Percentiles rank a stretch among this genome's conserved stretches.
Conservation (phyloP, 1,284 basidiomycete genomes). For the Apiotrichum veenhuisii region DNA sequence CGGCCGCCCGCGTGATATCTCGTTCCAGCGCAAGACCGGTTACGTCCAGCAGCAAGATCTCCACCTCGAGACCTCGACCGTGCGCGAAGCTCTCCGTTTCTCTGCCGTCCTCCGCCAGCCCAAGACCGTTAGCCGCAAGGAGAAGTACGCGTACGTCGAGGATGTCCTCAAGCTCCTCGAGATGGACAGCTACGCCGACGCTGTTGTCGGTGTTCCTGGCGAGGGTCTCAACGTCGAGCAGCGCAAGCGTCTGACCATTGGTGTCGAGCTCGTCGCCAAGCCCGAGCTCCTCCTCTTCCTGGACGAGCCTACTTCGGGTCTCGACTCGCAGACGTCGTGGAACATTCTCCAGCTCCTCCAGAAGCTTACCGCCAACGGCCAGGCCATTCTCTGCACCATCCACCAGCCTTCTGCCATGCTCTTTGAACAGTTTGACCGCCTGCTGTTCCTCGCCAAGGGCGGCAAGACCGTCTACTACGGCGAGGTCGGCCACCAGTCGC, state of each 20-base stretch:
- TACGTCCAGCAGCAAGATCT: slow-evolving; percentile 80
- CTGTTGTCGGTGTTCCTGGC: slow-evolving; percentile 47
- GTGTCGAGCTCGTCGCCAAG: slow-evolving; percentile 60
- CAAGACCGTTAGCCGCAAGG: slow-evolving; percentile 54
- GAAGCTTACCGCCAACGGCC: slow-evolving; percentile 58
- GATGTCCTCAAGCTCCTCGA: slow-evolving; percentile 26
- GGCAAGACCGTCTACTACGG: slow-evolving; percentile 39
- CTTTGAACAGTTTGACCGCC: slow-evolving; percentile 44
- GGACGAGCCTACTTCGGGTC: slow-evolving; percentile 49
- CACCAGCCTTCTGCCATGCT: slow-evolving; percentile 50
- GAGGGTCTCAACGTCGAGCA: slow-evolving; percentile 49
- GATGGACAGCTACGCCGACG: slow-evolving; percentile 23
- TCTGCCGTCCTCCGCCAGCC: slow-evolving; percentile 79
- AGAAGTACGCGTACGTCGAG: slow-evolving; percentile 53
- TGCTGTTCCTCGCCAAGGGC: slow-evolving; percentile 48
- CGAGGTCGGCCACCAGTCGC: slow-evolving; percentile 33
- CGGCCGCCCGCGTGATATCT: slow-evolving; percentile 63
- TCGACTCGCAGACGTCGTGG: slow-evolving; percentile 26
- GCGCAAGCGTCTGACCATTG: slow-evolving; percentile 56
- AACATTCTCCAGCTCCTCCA: slow-evolving; percentile 25
- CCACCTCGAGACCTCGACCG: slow-evolving; percentile 65
- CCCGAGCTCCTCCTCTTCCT: slow-evolving; percentile 47
- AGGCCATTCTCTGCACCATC: slow-evolving; percentile 59
- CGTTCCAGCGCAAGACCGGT: slow-evolving; percentile 61
- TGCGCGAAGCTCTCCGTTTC: slow-evolving; percentile 78